phyloP scores from a whole-genome alignment of 2,329 filamentous ascomycete species.

The Ophiostoma triangulosporum region DNA sequence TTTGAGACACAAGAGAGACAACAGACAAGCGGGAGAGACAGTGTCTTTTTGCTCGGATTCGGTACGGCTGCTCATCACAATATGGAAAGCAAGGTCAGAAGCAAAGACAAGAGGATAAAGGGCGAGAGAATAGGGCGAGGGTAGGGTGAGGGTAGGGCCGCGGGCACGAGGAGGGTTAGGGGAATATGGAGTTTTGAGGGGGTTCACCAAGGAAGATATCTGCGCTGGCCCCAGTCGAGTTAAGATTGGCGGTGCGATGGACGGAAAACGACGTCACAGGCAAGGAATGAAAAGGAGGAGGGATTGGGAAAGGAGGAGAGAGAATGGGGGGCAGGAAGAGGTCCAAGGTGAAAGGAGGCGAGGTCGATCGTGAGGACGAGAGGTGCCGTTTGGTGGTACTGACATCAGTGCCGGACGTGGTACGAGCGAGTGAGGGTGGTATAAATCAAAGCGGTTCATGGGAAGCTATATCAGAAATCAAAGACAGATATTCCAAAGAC shows the following conservation, averaged over 20 bases:
- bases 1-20: background rate
- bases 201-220: background rate
- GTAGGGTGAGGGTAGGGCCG: background rate
- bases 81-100: background rate
- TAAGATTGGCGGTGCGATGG: background rate
- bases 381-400: no score
- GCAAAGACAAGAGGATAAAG: background rate
- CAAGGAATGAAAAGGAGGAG: background rate
- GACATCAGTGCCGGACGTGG: no score
- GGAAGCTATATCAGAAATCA: no score
- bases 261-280: conserved; percentile 1
- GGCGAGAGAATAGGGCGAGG: background rate
- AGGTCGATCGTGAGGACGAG: no score
- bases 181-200: no score
- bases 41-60: background rate
- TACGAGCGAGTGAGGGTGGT: no score
- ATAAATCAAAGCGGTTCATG: no score
- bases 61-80: background rate
- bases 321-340: background rate
- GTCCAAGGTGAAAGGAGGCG: background rate
- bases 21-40: background rate
- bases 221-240: background rate
- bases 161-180: no score
- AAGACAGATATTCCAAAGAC: no score
- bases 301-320: background rate